A percentile compares a stretch with the other conserved stretches of the same genome.
Evolutionary conservation across 805 yeast genomes (phyloP).

Genomic region (Yarrowia porcina): DNA sequence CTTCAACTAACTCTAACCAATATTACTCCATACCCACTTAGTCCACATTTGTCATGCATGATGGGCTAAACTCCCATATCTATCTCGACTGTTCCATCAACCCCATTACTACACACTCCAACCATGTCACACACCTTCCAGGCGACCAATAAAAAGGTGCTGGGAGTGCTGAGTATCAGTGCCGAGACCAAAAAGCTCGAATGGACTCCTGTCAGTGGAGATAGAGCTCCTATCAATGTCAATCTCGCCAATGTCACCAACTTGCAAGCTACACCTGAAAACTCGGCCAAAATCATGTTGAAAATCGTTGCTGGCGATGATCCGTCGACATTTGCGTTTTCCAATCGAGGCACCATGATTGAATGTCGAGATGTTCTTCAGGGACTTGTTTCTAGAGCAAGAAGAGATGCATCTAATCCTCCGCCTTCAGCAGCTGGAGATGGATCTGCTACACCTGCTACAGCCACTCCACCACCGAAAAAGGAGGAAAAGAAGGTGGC

Average conservation of each 20-base stretch:
- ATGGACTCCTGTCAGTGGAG: slow-evolving; percentile 18
- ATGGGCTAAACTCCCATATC: not conserved
- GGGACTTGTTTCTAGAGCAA: slow-evolving; percentile 11
- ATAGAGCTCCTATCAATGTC: slow-evolving; percentile 9
- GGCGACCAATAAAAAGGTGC: slow-evolving; percentile 22
- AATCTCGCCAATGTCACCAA: slow-evolving; percentile 29
- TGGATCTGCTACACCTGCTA: slow-evolving; percentile 20
- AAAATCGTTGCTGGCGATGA: slow-evolving; percentile 44
- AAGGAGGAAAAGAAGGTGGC: slow-evolving; percentile 37
- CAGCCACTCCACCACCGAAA: slow-evolving; percentile 41
- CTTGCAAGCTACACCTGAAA: slow-evolving; percentile 67
- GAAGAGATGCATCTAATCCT: slow-evolving; percentile 11
- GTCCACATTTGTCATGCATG: not conserved
- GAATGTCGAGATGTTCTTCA: slow-evolving; percentile 20
- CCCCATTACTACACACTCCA: not conserved
- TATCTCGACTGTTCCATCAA: not conserved
- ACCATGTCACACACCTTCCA: slow-evolving; percentile 21
- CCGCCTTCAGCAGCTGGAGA: not conserved
- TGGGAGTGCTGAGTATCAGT: slow-evolving; percentile 17
- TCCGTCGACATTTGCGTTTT: slow-evolving; percentile 3
- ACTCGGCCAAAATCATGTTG: slow-evolving; percentile 63
- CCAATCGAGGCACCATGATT: slow-evolving; percentile 21
- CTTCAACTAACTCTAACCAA: not conserved
- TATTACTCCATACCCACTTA: not conserved
- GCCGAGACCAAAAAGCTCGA: slow-evolving; percentile 17